Conservation (phyloP, 179 eudicot genomes). For the Pouteria campechiana region DNA sequence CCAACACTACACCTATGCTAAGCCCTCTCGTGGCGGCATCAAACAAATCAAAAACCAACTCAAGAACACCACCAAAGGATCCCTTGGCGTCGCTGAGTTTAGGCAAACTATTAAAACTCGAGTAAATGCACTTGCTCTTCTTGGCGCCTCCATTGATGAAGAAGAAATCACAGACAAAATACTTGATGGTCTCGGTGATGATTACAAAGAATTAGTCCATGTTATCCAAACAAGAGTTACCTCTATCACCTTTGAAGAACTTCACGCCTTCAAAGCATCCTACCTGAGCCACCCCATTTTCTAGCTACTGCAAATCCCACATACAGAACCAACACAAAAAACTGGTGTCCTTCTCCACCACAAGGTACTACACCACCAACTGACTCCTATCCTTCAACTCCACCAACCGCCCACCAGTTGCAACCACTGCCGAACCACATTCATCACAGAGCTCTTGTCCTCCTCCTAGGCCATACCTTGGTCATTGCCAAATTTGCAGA, state of each 20-base stretch:
- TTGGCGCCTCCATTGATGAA: background rate
- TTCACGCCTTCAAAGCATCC: no score
- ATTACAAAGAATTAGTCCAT: background rate
- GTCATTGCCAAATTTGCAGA: no score
- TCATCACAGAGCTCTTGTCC: no score
- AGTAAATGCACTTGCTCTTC: background rate
- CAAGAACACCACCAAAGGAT: background rate
- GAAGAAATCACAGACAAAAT: background rate
- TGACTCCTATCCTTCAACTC: background rate
- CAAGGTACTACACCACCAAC: background rate
- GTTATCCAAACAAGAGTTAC: no score
- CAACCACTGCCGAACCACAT: background rate
- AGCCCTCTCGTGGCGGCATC: no score
- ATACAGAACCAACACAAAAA: background rate
- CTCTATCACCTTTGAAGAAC: background rate
- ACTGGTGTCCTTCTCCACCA: background rate
- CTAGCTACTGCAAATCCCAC: background rate
- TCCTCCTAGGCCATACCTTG: no score
- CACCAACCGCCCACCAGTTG: background rate
- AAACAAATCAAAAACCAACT: background rate
- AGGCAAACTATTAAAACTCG: background rate
- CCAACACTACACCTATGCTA: no score
- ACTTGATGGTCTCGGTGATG: background rate
- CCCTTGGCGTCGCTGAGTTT: background rate
- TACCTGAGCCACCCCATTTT: background rate